Evolutionary conservation across 768 basidiomycete species (phyloP).

Genomic region (Porpolomopsis calyptriformis): DNA sequence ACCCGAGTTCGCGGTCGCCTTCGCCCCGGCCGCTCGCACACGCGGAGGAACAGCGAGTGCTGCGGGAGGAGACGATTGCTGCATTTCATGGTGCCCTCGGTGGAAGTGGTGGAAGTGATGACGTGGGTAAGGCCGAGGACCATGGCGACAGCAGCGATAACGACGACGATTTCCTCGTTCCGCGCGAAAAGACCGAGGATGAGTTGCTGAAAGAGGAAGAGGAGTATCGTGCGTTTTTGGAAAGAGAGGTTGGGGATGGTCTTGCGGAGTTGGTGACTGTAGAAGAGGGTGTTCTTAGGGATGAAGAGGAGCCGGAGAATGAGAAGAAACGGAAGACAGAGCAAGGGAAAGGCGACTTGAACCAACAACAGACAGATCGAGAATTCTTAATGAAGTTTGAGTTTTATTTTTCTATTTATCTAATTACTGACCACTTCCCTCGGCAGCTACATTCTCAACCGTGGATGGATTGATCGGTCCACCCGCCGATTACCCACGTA

Average conservation of each 20-base stretch:
- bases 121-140: conserved; percentile 20
- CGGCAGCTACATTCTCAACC: conserved; percentile 85
- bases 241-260: conserved; percentile 73
- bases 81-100: conserved; percentile 52
- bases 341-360: conserved; percentile 20
- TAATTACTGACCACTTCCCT: background rate
- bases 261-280: conserved; percentile 57
- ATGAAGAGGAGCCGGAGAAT: conserved; percentile 30
- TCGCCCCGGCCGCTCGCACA: conserved; percentile 57
- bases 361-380: conserved; percentile 49
- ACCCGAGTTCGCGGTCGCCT: conserved; percentile 42
- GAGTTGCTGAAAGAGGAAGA: conserved; percentile 72
- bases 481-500: conserved; percentile 74
- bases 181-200: conserved; percentile 67
- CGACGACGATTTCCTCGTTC: conserved; percentile 60
- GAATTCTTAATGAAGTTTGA: conserved; percentile 88
- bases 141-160: conserved; percentile 34
- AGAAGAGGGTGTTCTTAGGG: conserved; percentile 23
- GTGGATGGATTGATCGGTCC: conserved; percentile 90
- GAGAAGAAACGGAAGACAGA: conserved; percentile 29
- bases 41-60: conserved; percentile 61
- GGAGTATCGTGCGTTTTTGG: conserved; percentile 74
- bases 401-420: conserved; percentile 9
- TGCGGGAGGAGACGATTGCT: conserved; percentile 74
- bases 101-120: conserved; percentile 6